Percentiles rank a stretch among this genome's conserved stretches.
phyloP scores from a whole-genome alignment of 192 early-diverging fungal genomes.

The Phycomyces nitens region DNA sequence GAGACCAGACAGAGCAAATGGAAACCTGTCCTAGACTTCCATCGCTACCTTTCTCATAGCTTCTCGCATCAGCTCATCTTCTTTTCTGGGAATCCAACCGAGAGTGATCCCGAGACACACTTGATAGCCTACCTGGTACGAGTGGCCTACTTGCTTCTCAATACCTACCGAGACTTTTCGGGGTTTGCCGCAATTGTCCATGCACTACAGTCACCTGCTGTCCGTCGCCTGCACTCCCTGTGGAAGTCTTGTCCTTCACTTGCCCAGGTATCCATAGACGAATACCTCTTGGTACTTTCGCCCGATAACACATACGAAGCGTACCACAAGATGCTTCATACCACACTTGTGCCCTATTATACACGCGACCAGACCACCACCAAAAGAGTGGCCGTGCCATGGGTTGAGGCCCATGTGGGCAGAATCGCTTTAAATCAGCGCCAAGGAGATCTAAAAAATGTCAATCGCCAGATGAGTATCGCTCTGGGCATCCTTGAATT shows the following conservation, averaged over 20 bases:
- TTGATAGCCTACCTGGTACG: slow-evolving; percentile 43
- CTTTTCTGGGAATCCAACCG: slow-evolving; percentile 26
- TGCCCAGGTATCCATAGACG: slow-evolving; percentile 36
- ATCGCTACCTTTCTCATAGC: slow-evolving; percentile 50
- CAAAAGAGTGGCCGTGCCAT: slow-evolving; percentile 41
- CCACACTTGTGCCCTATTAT: not conserved
- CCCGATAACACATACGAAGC: slow-evolving; percentile 29
- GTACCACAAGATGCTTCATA: slow-evolving; percentile 36
- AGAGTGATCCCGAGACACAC: slow-evolving; percentile 19
- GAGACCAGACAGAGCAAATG: slow-evolving; percentile 34
- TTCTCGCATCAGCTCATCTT: slow-evolving; percentile 45
- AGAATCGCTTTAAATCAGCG: slow-evolving; percentile 39
- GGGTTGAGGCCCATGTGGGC: slow-evolving; percentile 46
- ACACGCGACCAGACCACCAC: not conserved
- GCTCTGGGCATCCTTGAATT: slow-evolving; percentile 38
- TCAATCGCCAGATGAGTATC: slow-evolving; percentile 40
- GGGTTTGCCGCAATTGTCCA: slow-evolving; percentile 49
- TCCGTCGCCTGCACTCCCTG: slow-evolving; percentile 42
- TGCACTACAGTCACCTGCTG: slow-evolving; percentile 48
- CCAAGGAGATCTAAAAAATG: slow-evolving; percentile 28
- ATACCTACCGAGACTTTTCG: slow-evolving; percentile 54
- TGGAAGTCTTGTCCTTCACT: slow-evolving; percentile 40
- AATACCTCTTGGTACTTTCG: slow-evolving; percentile 29
- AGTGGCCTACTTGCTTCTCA: slow-evolving; percentile 42
- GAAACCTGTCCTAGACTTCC: slow-evolving; percentile 45